Evolutionary conservation across 2,329 filamentous ascomycete genomes (phyloP), one percentile per base, ranked within the genome.

Genomic region (Ophiostoma quercus): DNA sequence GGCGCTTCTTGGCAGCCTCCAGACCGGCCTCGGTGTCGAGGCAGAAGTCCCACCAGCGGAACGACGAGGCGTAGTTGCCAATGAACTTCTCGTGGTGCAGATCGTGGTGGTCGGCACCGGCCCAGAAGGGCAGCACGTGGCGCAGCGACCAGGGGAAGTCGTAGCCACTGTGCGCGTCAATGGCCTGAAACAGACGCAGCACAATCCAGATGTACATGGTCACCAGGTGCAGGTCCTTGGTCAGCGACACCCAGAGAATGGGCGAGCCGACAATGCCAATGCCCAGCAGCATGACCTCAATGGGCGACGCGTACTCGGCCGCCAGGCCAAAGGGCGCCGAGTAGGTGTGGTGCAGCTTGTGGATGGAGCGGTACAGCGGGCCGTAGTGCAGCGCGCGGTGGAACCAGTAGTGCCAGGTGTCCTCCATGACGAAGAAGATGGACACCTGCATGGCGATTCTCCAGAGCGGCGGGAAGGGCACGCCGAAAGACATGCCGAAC

Each of bases 271-370:
- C 90, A 1, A 90, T 91, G 73, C 95, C 95, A 71, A 96, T 84
- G 54, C 94, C 95, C 67, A 99, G 89, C 70, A 96, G 87, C 91
- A 97, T 96, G 74, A 94, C 92, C 82, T 99, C 95, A 75, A 98
- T 96, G 0, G 95, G 95, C 62, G 94, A 97, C 7, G 95, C 95
- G 80, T 99, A 99, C 82, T 99, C 95, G 70, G 95, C 94, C 25
- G 95, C 94, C 68, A 99, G 85, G 75, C 95, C 95, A 78, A 99
- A 99, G 22, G 95, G 95, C 14, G 95, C 95, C 51, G 93, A 97
- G 84, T 99, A 99, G 77, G 95, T 94, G 84, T 99, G 95, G 83
- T 99, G 95, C 76, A 99, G 94, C 84, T 99, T 99, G 87, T 99
- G 95, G 76, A 99, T 92, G 77, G 89, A 87, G 84, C 93, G 96